These are phyloP conservation scores for Lotmaria passim DNA, from an alignment of 208 protist genomes.

Conservation along the genomic window DNA sequence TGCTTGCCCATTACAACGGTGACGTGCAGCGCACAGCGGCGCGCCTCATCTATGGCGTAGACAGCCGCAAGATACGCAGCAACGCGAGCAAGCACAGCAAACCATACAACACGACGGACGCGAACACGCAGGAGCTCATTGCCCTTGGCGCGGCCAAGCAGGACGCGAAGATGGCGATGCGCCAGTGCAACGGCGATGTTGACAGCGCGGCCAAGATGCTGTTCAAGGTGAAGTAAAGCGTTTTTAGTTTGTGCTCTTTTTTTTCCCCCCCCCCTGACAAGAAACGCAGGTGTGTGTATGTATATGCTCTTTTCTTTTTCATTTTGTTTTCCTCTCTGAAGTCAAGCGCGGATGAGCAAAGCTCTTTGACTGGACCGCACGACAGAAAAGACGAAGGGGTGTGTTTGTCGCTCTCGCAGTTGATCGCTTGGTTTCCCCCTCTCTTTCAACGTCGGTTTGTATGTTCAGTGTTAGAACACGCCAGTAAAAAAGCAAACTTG, in stretches of 20 bases:
- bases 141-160: slow-evolving; percentile 68
- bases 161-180: slow-evolving; percentile 75
- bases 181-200: slow-evolving; percentile 60
- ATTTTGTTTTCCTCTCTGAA: slow-evolving; percentile 5
- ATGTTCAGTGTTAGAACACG: background rate
- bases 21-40: slow-evolving; percentile 71
- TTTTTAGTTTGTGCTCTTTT: slow-evolving; percentile 14
- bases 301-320: too few species aligned
- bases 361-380: too few species aligned
- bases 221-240: slow-evolving; percentile 36
- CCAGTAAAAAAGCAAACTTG: slow-evolving; percentile 14
- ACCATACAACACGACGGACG: slow-evolving; percentile 66
- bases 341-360: background rate
- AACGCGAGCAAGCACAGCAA: slow-evolving; percentile 63
- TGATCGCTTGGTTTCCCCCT: slow-evolving; percentile 15
- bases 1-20: slow-evolving; percentile 83
- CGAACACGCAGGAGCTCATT: slow-evolving; percentile 77
- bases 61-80: slow-evolving; percentile 44
- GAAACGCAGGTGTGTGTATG: too few species aligned
- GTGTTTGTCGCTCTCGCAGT: too few species aligned
- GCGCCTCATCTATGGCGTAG: slow-evolving; percentile 63
- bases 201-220: slow-evolving; percentile 63
- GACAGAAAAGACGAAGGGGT: too few species aligned
- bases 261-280: too few species aligned
- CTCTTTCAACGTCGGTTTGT: slow-evolving; percentile 1